Evolutionary conservation across 345 rosid genomes (phyloP).

Genomic region (Capsella bursapastoris): DNA sequence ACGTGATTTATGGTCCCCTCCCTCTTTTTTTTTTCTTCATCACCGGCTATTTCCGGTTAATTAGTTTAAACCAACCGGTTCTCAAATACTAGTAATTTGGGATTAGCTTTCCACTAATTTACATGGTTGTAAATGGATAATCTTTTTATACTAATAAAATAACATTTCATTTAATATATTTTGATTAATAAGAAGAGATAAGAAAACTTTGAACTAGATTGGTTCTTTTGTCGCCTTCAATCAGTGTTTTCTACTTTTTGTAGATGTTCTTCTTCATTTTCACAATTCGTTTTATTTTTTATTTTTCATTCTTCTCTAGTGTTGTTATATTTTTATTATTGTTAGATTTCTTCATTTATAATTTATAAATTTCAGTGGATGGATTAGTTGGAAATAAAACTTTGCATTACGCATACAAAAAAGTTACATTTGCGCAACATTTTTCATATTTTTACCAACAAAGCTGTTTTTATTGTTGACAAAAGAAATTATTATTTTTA

Average conservation of each 20-base stretch:
- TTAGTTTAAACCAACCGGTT: constrained; percentile 20
- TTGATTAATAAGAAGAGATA: not conserved
- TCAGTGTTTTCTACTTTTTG: not conserved
- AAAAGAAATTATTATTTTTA: too few species aligned
- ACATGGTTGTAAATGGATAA: not conserved
- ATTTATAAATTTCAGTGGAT: not conserved
- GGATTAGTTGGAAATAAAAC: constrained; percentile 7
- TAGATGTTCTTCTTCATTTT: not conserved
- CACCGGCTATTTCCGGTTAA: constrained; percentile 38
- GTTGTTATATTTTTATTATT: not conserved
- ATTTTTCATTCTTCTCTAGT: not conserved
- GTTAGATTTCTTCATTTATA: not conserved
- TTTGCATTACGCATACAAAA: not conserved
- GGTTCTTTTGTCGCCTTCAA: not conserved
- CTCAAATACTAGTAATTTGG: not conserved
- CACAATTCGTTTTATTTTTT: not conserved
- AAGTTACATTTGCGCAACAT: not conserved
- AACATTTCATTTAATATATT: too few species aligned
- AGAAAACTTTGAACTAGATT: not conserved
- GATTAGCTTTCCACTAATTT: not conserved
- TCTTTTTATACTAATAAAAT: too few species aligned
- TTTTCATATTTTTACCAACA: not conserved
- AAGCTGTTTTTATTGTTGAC: not conserved
- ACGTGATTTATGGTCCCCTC: constrained; percentile 60
- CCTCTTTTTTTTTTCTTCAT: not conserved